These are phyloP conservation scores for Wickerhamiella australiensis DNA, from an alignment of 805 yeast genomes.

Conservation along the genomic window DNA sequence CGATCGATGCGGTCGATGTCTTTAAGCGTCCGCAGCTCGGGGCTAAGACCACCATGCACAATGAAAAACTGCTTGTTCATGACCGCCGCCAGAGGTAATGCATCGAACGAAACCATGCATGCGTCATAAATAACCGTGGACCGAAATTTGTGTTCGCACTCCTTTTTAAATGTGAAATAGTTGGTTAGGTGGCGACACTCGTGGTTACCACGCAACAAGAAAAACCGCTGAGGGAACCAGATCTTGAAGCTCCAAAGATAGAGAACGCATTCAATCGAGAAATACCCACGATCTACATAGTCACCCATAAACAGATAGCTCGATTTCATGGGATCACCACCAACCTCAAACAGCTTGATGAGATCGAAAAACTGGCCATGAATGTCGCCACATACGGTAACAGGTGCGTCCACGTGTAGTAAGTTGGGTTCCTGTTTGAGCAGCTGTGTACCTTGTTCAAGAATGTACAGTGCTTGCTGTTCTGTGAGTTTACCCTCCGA, in stretches of 20 bases:
- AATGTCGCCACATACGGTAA: constrained; percentile 93
- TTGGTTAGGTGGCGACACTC: constrained; percentile 89
- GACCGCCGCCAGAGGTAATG: constrained; percentile 82
- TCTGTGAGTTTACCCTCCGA: constrained; percentile 70
- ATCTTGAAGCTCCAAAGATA: constrained; percentile 70
- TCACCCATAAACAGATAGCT: constrained; percentile 82
- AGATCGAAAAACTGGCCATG: constrained; percentile 92
- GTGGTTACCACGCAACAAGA: constrained; percentile 86
- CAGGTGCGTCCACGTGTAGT: constrained; percentile 76
- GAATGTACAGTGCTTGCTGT: constrained; percentile 55
- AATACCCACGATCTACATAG: constrained; percentile 89
- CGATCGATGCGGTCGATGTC: constrained; percentile 63
- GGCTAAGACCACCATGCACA: constrained; percentile 93
- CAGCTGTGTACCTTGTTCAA: constrained; percentile 50
- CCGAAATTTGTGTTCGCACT: constrained; percentile 72
- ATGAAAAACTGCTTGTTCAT: constrained; percentile 92
- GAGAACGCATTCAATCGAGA: constrained; percentile 59
- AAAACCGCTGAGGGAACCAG: constrained; percentile 58
- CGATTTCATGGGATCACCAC: constrained; percentile 73
- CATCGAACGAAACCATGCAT: constrained; percentile 66
- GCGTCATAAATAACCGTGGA: constrained; percentile 47
- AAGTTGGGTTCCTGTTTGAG: constrained; percentile 66
- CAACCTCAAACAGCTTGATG: constrained; percentile 81
- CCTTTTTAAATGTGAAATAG: constrained; percentile 84
- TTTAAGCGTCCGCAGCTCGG: constrained; percentile 57